phyloP scores from a whole-genome alignment of 257 asterid species.

The Nicotiana undulata region DNA sequence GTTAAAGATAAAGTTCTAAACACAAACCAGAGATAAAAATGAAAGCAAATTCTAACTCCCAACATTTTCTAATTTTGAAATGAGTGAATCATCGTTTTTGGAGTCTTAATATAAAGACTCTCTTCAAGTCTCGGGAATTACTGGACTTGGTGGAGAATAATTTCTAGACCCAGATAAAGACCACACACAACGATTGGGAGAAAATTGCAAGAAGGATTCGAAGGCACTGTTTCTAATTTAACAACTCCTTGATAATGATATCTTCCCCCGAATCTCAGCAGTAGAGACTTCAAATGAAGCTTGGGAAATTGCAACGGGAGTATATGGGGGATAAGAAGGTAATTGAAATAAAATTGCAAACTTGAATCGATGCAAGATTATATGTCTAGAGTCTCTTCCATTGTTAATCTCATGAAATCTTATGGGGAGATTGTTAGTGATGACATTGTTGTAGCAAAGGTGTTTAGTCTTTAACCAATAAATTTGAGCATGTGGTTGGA shows the following conservation, averaged over 20 bases:
- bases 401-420: neutral
- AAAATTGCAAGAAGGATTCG: neutral
- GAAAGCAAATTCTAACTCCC: neutral
- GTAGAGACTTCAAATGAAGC: neutral
- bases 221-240: neutral
- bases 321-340: neutral
- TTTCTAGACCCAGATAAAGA: neutral
- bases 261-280: neutral
- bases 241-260: neutral
- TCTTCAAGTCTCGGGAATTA: neutral
- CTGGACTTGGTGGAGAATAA: neutral
- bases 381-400: neutral
- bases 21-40: neutral
- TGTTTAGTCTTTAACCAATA: conserved; percentile 3
- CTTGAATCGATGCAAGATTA: neutral
- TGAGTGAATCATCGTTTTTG: neutral
- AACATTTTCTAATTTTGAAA: neutral
- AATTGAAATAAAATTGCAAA: neutral
- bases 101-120: neutral
- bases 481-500: conserved; percentile 13
- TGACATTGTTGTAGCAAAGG: neutral
- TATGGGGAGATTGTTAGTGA: neutral
- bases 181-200: neutral
- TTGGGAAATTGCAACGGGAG: neutral
- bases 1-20: neutral